Conservation (phyloP, 208 protist species). For the Trichomonas gallinae region DNA sequence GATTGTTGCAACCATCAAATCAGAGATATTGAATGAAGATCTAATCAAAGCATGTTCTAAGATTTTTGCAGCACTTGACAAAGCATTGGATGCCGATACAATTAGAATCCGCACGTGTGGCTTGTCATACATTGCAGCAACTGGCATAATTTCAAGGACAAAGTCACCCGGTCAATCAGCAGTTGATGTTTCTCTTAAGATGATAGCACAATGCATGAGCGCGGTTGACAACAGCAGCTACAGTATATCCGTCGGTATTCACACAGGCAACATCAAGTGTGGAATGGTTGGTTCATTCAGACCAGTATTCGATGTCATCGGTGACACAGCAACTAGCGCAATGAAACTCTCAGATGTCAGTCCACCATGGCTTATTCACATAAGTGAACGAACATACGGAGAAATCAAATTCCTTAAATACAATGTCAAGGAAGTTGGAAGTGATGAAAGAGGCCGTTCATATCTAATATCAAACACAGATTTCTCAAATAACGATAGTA, state of each 20-base stretch:
- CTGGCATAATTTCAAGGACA: neutral
- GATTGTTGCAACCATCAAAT: neutral
- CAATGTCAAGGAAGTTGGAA: neutral
- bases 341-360: neutral
- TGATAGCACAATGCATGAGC: too few species aligned
- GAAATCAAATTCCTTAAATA: neutral
- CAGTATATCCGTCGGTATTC: neutral
- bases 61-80: neutral
- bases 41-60: neutral
- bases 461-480: neutral
- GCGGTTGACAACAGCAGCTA: too few species aligned
- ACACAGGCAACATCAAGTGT: neutral
- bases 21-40: neutral
- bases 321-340: neutral
- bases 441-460: neutral
- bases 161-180: neutral
- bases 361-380: neutral
- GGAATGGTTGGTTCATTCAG: neutral
- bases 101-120: neutral
- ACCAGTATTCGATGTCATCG: neutral
- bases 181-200: neutral
- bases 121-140: neutral
- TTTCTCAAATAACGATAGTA: too few species aligned
- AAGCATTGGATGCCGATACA: neutral
- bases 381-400: neutral